Conservation (phyloP, 257 asterid genomes). For the Phtheirospermum japonicum region DNA sequence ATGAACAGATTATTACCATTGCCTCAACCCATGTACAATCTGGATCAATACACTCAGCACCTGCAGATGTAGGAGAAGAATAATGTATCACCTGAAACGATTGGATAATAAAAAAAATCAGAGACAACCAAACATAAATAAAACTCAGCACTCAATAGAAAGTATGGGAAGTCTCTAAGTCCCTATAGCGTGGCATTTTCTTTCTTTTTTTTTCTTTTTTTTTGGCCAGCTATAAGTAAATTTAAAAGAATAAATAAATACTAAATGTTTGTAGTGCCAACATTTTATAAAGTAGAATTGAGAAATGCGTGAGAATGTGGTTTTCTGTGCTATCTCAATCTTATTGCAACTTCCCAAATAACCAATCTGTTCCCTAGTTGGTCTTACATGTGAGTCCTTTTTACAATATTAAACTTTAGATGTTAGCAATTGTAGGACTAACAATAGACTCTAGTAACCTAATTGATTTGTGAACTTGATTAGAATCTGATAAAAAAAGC, state of each 20-base stretch:
- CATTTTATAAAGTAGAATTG: not conserved
- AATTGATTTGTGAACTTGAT: not conserved
- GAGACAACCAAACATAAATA: slow-evolving; percentile 16
- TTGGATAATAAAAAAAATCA: slow-evolving; percentile 18
- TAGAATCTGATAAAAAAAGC: not conserved
- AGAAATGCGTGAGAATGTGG: not conserved
- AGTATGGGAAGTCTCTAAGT: not conserved
- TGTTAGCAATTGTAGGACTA: not conserved
- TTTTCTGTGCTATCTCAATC: slow-evolving; percentile 2
- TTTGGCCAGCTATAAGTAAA: not conserved
- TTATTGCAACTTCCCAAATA: not conserved
- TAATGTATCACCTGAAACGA: slow-evolving; percentile 72
- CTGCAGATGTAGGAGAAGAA: slow-evolving; percentile 90
- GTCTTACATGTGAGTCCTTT: not conserved
- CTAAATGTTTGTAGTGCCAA: not conserved
- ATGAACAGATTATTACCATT: slow-evolving; percentile 54
- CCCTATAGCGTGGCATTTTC: not conserved
- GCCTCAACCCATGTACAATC: slow-evolving; percentile 91
- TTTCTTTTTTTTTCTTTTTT: not conserved
- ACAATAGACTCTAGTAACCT: not conserved
- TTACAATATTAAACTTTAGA: not conserved
- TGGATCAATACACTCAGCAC: slow-evolving; percentile 96
- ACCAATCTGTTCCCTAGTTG: not conserved
- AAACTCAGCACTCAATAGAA: not conserved
- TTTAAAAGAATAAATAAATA: not conserved